A percentile compares a stretch with the other conserved stretches of the same genome.
Conservation (phyloP, 2,329 filamentous ascomycete genomes). For the Sporothrix mexicana region DNA sequence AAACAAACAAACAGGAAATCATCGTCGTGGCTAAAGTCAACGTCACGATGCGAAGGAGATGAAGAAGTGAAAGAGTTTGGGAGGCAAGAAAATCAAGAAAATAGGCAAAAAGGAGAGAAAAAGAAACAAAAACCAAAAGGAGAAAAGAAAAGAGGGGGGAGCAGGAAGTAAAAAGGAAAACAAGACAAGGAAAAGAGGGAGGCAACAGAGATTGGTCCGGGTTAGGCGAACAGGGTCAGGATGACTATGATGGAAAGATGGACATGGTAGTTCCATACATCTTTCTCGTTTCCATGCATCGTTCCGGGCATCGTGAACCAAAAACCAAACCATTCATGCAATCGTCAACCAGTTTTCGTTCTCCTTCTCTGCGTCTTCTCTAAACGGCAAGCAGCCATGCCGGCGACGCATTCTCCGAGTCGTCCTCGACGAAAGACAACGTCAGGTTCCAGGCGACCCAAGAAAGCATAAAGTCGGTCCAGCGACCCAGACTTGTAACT, state of each 20-base stretch:
- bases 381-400: neutral
- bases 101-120: conserved; percentile 38
- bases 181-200: neutral
- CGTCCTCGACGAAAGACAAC: neutral
- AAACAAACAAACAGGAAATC: conserved; percentile 34
- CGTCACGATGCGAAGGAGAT: neutral
- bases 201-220: neutral
- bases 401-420: neutral
- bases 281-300: neutral
- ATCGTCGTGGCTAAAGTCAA: conserved; percentile 26
- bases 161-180: conserved; percentile 35
- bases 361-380: neutral
- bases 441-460: conserved; percentile 7
- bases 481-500: neutral
- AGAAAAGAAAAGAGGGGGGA: conserved; percentile 36
- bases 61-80: neutral
- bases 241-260: neutral
- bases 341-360: neutral
- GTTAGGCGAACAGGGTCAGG: neutral
- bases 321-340: conserved; percentile 22
- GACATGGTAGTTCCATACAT: neutral
- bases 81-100: conserved; percentile 36
- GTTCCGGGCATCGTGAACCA: conserved; percentile 22
- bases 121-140: conserved; percentile 38
- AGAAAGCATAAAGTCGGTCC: neutral